Percentiles rank a stretch among this genome's conserved stretches.
Conservation (phyloP, 73 alveolate genomes). For the Stentor roeselii region DNA sequence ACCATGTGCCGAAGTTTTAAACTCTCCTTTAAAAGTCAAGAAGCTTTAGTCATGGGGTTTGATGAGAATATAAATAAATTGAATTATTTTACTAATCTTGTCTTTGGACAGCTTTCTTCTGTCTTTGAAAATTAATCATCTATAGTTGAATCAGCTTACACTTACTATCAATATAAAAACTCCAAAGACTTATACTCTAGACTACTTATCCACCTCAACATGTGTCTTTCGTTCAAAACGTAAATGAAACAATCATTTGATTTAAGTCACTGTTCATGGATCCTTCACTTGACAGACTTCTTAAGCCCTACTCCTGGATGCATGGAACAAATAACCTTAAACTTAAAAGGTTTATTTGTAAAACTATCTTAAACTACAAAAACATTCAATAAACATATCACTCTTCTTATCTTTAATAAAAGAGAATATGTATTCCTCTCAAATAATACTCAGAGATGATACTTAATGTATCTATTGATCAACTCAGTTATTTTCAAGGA, state of each 20-base stretch:
- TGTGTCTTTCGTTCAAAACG: neutral
- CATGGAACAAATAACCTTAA: slow-evolving; percentile 74
- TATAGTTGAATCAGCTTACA: slow-evolving; percentile 7
- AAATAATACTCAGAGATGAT: too few species aligned
- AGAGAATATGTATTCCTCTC: too few species aligned
- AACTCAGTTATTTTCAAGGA: too few species aligned
- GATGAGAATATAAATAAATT: too few species aligned
- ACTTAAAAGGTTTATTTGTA: too few species aligned
- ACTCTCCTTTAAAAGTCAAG: slow-evolving; percentile 7
- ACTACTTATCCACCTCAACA: neutral
- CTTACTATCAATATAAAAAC: neutral
- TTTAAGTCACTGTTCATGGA: slow-evolving; percentile 13
- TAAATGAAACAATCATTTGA: neutral
- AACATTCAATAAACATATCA: too few species aligned
- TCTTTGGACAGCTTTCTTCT: neutral
- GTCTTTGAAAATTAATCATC: neutral
- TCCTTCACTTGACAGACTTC: slow-evolving; percentile 77
- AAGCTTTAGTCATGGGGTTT: too few species aligned
- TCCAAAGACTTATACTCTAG: neutral
- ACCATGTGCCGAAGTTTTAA: slow-evolving; percentile 9
- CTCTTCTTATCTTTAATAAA: too few species aligned
- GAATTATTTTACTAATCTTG: too few species aligned
- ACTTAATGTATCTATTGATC: too few species aligned
- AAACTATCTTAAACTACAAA: too few species aligned
- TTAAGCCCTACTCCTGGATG: slow-evolving; percentile 66